phyloP scores from a whole-genome alignment of 495 filamentous ascomycete species.

The Penicillium arizonense region DNA sequence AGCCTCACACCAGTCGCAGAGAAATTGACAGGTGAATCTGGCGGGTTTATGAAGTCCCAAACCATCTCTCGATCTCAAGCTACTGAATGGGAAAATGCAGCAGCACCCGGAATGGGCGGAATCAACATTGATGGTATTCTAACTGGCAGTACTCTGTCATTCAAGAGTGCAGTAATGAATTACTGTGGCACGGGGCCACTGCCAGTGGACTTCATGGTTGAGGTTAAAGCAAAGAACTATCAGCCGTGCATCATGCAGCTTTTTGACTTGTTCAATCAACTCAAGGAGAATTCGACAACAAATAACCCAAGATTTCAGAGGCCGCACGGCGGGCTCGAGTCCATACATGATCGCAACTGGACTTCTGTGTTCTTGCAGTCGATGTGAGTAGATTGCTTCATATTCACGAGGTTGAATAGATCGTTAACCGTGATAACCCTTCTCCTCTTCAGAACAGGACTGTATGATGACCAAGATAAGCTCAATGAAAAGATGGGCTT shows the following conservation, averaged over 20 bases:
- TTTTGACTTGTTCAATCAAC: slow-evolving; percentile 35
- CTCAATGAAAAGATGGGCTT: slow-evolving; percentile 38
- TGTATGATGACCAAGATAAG: slow-evolving; percentile 34
- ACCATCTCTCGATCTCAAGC: background rate
- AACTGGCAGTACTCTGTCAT: slow-evolving; percentile 37
- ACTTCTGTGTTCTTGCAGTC: slow-evolving; percentile 39
- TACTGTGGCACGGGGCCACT: slow-evolving; percentile 41
- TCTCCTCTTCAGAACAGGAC: slow-evolving; percentile 15
- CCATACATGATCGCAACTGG: slow-evolving; percentile 25
- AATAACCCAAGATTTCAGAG: background rate
- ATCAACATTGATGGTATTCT: slow-evolving; percentile 34
- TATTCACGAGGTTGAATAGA: no score
- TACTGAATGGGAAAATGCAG: slow-evolving; percentile 6
- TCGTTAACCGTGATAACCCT: no score
- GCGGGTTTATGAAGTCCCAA: slow-evolving; percentile 21
- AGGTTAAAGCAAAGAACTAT: slow-evolving; percentile 34
- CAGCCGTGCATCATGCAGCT: slow-evolving; percentile 44
- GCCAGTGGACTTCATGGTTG: slow-evolving; percentile 38
- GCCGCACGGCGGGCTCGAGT: background rate
- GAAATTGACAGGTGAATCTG: slow-evolving; percentile 33
- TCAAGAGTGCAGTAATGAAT: slow-evolving; percentile 38
- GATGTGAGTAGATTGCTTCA: background rate
- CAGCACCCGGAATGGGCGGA: slow-evolving; percentile 24
- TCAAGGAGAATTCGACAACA: slow-evolving; percentile 15
- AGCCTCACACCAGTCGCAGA: slow-evolving; percentile 33